Evolutionary conservation across 1,284 basidiomycete species (phyloP), one percentile per base, ranked within the genome.

Genomic region (Leccinum subspadiceum): DNA sequence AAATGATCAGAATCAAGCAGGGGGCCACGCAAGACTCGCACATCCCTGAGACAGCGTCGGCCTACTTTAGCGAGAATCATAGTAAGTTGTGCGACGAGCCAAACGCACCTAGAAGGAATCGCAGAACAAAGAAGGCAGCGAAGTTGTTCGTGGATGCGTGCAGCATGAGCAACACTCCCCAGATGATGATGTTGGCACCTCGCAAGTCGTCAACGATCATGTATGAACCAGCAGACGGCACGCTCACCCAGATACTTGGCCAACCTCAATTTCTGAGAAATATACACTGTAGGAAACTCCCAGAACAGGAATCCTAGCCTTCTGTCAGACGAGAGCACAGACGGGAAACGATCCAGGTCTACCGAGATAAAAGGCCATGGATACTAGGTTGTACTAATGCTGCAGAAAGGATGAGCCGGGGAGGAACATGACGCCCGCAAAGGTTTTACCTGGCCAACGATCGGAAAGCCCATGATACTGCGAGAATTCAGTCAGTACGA

Each of bases 201-300:
- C 26, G 26, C 0, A 29, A 0, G 26, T 0, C 26, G 26, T 29
- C 26, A 29, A 0, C 26, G 26, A 31, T 31, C 10, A n/a, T 24
- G 15, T 31, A 33, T 35, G 29, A 9, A 20, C 3, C 7, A 15
- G 56, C 20, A 9, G 53, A 29, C 24, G 55, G n/a, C 20, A 55
- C 20, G 51, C 66, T 41, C 58, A 85, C 84, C 85, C 5, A 86
- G 78, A 65, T 87, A 89, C 69, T 31, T 31, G 31, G 31, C 31
- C 31, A 31, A 31, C 31, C 31, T 31, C 4, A 31, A 9, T 59
- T 82, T 83, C 68, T 88, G 86, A 0, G 86, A 81, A 53, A 89
- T 81, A 62, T 84, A 87, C 31, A 85, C 81, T 0, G 85, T 86
- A 2, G 87, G 85, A 61, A 88, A 87, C 65, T 89, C 85, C 78